Base-by-base conservation (phyloP, 2,329 filamentous ascomycete genomes). In the Cordyceps pruinosa region DNA sequence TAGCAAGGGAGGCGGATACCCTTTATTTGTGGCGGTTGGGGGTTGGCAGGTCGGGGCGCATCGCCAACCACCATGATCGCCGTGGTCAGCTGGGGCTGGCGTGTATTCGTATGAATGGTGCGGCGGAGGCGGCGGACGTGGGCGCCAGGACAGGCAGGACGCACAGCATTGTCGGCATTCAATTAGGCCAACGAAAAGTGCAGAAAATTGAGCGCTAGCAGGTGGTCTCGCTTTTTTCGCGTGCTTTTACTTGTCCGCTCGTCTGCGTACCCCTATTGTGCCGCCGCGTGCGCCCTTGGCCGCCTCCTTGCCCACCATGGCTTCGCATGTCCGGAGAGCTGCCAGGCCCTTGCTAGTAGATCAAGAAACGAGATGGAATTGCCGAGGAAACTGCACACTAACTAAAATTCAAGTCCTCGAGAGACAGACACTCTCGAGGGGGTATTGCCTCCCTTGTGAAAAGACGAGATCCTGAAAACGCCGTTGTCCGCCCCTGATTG, bases 321-420 rank as follows among this genome's bases (percentile, higher is more conserved):
- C n/a, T 34, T 41, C 25, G 34, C 35, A 35, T 13, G 21, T 30
- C 19, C 15, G 5, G 28, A 13, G 35, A 17, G 12, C 19, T 25
- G 12, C 25, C 10, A 19, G 4, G 26, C 3, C 21, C n/a, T n/a
- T 19, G 21, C 3, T 30, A 21, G 7, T 39, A 23, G n/a, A 34
- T 21, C 2, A 37, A 23, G 19, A 34, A 35, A 35, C 21, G 23
- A 32, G 12, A 41, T 30, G 21, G 12, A 23, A 41, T 52, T 42
- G 49, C n/a, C 30, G 21, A 46, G 12, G 30, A 39, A 30, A 30
- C 30, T 46, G 23, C 4, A 46, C 12, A 46, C 17, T 30, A 15
- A 46, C 17, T 30, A 15, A 55, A 54, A 47, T 39, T 23, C 52
- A 47, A 47, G 25, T 55, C 42, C 52, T 55, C 32, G 42, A 37